A percentile compares a stretch with the other conserved stretches of the same genome.
Conservation (phyloP, 768 basidiomycete species). For the Termitomyces sp. region DNA sequence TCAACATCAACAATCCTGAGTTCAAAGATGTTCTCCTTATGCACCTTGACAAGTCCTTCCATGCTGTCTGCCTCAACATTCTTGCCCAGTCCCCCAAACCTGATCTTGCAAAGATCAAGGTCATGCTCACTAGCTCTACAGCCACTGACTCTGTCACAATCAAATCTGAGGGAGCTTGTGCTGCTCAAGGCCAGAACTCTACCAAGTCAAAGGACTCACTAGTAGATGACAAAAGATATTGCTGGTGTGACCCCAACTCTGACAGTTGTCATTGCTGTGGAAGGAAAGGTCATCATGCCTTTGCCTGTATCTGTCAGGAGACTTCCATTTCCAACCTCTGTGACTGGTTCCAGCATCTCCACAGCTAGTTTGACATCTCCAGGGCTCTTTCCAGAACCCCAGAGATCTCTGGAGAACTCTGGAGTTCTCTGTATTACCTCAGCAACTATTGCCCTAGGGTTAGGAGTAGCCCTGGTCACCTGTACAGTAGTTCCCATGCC, state of each 20-base stretch:
- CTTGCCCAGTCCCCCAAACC: constrained; percentile 14
- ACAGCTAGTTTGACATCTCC: too few species aligned
- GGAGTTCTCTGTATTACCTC: too few species aligned
- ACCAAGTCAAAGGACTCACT: neutral
- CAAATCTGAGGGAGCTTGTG: neutral
- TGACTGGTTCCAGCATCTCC: too few species aligned
- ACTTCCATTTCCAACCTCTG: too few species aligned
- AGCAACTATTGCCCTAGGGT: too few species aligned
- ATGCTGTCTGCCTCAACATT: constrained; percentile 15
- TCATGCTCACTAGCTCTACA: constrained; percentile 12
- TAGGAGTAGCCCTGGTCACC: too few species aligned
- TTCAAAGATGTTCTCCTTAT: constrained; percentile 4
- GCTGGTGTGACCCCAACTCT: neutral
- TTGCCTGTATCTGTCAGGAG: too few species aligned
- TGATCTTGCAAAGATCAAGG: constrained; percentile 12
- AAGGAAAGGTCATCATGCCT: neutral
- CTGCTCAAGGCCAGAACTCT: neutral
- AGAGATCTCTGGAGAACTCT: too few species aligned
- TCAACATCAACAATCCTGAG: constrained; percentile 14
- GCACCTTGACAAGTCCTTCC: constrained; percentile 15
- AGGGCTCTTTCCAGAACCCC: too few species aligned
- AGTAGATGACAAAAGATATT: neutral
- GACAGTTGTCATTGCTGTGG: neutral
- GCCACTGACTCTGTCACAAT: constrained; percentile 1
- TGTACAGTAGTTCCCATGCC: too few species aligned